These are phyloP conservation scores for Ophiosphaerella korrae DNA, from an alignment of 2,329 filamentous ascomycete genomes.

Conservation along the genomic window DNA sequence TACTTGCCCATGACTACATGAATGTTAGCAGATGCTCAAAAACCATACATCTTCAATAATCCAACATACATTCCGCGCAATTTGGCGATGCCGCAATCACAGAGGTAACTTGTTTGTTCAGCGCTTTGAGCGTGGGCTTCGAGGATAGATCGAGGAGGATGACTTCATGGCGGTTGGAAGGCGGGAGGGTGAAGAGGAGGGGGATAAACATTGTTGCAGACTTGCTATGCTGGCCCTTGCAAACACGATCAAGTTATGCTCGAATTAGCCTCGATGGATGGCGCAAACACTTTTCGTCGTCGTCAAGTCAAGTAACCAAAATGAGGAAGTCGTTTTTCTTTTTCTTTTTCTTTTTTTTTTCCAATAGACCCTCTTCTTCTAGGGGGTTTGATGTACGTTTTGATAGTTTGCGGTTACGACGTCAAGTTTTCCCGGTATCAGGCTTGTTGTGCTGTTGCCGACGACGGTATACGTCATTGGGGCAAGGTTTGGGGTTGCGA, in stretches of 20 bases:
- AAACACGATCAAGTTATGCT: no score
- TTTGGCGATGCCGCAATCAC: constrained; percentile 33
- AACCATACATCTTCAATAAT: no score
- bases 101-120: constrained; percentile 38
- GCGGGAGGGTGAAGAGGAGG: constrained; percentile 42
- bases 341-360: background rate
- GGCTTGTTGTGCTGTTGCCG: constrained; percentile 8
- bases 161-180: constrained; percentile 40
- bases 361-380: no score
- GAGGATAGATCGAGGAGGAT: constrained; percentile 29
- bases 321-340: background rate
- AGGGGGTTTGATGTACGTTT: no score
- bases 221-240: no score
- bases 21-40: no score
- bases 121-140: constrained; percentile 32
- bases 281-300: no score
- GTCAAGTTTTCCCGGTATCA: constrained; percentile 6
- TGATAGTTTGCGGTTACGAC: background rate
- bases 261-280: no score
- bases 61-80: constrained; percentile 35
- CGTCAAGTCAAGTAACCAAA: background rate
- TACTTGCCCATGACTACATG: constrained; percentile 37
- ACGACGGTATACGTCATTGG: constrained; percentile 26
- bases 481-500: constrained; percentile 11
- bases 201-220: constrained; percentile 30